Evolutionary conservation across 2,329 filamentous ascomycete genomes (phyloP).

Genomic region (Lachnum nothofagi): DNA sequence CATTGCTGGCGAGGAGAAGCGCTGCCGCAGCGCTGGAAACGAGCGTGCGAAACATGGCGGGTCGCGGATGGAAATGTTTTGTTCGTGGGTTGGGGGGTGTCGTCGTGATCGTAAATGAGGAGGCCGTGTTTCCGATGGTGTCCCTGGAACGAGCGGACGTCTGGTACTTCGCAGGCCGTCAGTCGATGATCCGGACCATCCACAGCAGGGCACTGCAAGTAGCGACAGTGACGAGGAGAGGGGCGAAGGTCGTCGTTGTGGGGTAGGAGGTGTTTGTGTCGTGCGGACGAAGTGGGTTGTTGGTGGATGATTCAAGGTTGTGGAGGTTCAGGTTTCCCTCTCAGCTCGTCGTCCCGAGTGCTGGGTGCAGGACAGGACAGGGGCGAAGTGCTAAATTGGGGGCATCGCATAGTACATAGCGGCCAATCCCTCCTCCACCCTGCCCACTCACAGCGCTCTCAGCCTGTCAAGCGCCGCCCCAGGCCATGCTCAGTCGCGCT

Average conservation of each 20-base stretch:
- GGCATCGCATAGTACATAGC: too few relatives aligned
- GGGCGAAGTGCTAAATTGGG: too few relatives aligned
- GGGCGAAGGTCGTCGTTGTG: too few relatives aligned
- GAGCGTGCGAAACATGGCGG: conserved; percentile 21
- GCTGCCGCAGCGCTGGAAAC: conserved; percentile 22
- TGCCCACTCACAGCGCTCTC: too few relatives aligned
- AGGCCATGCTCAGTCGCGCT: too few relatives aligned
- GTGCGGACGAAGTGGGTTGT: too few relatives aligned
- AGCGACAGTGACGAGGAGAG: not conserved
- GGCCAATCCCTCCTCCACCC: too few relatives aligned
- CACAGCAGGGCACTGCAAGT: conserved; percentile 1
- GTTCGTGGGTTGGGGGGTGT: conserved; percentile 3
- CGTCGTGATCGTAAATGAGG: not conserved
- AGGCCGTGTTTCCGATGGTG: not conserved
- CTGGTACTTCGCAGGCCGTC: conserved; percentile 9
- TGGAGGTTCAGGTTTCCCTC: too few relatives aligned
- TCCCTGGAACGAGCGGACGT: conserved; percentile 17
- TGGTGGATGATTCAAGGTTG: too few relatives aligned
- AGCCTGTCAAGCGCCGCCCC: too few relatives aligned
- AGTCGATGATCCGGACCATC: conserved; percentile 3
- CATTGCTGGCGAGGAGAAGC: conserved; percentile 20
- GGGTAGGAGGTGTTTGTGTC: too few relatives aligned
- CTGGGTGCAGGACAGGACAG: too few relatives aligned
- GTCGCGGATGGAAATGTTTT: not conserved
- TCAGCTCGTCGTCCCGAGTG: not conserved